These are phyloP conservation scores for Hypoxylon sp. DNA, from an alignment of 2,329 filamentous ascomycete genomes.

Conservation along the genomic window DNA sequence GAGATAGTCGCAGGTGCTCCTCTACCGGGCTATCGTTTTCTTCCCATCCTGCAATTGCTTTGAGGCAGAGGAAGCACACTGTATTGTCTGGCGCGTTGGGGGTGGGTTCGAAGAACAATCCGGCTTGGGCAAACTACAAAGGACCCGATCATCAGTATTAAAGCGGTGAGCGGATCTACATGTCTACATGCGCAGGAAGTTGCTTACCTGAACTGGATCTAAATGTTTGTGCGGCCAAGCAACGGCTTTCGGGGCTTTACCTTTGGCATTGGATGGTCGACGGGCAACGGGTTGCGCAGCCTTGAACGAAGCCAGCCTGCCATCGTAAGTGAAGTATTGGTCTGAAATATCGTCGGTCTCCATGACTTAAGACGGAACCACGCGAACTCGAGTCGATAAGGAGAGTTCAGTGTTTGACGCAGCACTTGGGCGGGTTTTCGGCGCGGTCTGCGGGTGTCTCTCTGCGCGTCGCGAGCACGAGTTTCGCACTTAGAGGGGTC, in stretches of 20 bases:
- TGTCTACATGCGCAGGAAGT: conserved; percentile 6
- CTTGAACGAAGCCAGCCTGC: conserved; percentile 85
- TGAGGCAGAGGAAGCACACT: conserved; percentile 87
- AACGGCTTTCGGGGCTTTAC: conserved; percentile 67
- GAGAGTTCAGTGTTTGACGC: neutral
- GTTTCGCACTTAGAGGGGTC: neutral
- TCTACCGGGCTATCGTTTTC: conserved; percentile 82
- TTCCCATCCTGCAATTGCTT: conserved; percentile 93
- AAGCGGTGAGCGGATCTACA: conserved; percentile 7
- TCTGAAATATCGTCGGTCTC: conserved; percentile 57
- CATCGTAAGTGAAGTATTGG: conserved; percentile 74
- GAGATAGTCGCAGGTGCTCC: conserved; percentile 88
- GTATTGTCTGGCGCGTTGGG: conserved; percentile 86
- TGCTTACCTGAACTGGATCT: conserved; percentile 71
- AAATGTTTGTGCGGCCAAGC: conserved; percentile 85
- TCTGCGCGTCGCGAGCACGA: conserved; percentile 26
- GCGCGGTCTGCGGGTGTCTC: conserved; percentile 12
- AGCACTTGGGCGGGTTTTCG: conserved; percentile 5
- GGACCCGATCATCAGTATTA: conserved; percentile 27
- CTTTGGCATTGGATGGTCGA: conserved; percentile 76
- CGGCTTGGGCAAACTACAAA: conserved; percentile 83
- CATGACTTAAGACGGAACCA: conserved; percentile 38
- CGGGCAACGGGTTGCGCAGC: conserved; percentile 72
- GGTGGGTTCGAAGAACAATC: conserved; percentile 88
- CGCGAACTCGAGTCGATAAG: neutral